A percentile compares a stretch with the other conserved stretches of the same genome.
Conservation (phyloP, 192 early-diverging fungal species). For the Umbelopsis isabellina region DNA sequence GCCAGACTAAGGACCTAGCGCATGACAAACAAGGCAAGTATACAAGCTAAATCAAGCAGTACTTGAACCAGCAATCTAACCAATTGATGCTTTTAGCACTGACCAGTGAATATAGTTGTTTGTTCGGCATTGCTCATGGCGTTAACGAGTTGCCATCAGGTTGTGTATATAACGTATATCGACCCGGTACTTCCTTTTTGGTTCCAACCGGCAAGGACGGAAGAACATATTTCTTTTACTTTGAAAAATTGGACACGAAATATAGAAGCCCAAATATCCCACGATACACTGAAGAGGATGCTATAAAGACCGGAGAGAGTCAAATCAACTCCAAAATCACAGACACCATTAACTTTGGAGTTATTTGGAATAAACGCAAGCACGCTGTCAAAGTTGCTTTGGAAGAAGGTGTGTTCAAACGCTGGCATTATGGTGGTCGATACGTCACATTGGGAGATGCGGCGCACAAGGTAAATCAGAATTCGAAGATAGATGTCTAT, state of each 20-base stretch:
- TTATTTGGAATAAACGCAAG: not conserved
- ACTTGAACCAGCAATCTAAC: not conserved
- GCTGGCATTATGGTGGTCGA: conserved; percentile 27
- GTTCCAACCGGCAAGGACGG: not conserved
- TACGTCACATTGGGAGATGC: conserved; percentile 28
- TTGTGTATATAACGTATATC: not conserved
- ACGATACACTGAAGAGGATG: conserved; percentile 4
- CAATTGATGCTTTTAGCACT: not conserved
- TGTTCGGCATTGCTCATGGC: not conserved
- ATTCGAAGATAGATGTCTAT: not conserved
- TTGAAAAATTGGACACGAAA: conserved; percentile 7
- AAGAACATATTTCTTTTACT: conserved; percentile 6
- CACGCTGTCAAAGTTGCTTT: conserved; percentile 13
- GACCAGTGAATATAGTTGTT: not conserved
- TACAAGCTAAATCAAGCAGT: not conserved
- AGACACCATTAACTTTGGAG: not conserved
- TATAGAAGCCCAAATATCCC: conserved; percentile 2
- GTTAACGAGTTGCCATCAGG: not conserved
- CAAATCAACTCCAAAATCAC: not conserved
- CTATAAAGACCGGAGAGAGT: conserved; percentile 2
- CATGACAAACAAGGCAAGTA: not conserved
- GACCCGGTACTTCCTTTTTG: conserved; percentile 7
- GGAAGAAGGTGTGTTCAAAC: conserved; percentile 25
- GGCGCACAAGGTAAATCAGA: conserved; percentile 19
- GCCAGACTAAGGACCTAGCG: not conserved